Evolutionary conservation across 257 asterid genomes (phyloP).

Genomic region (Petunia axillaris): DNA sequence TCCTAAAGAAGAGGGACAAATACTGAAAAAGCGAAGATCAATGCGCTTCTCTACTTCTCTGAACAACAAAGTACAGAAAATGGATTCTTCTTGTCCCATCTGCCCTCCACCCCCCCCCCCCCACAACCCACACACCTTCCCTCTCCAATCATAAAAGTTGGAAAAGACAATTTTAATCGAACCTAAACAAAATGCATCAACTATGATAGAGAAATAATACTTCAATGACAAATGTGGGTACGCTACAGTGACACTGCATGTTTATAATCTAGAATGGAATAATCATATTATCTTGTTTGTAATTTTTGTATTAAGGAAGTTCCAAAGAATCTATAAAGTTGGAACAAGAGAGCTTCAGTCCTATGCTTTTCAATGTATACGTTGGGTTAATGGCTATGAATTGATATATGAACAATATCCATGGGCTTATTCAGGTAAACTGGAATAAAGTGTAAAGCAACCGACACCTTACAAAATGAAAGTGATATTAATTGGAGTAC

Average conservation of each 20-base stretch:
- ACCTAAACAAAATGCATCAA: background rate
- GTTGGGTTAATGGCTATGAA: background rate
- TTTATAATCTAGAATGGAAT: no score
- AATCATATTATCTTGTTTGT: background rate
- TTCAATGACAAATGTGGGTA: background rate
- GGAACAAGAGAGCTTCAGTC: background rate
- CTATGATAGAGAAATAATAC: background rate
- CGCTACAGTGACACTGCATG: background rate
- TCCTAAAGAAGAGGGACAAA: conserved; percentile 37
- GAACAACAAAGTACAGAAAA: background rate
- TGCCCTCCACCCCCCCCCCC: background rate
- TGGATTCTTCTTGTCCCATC: conserved; percentile 8
- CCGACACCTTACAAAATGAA: conserved; percentile 71
- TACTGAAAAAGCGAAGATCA: conserved; percentile 44
- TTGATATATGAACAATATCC: background rate
- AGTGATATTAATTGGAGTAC: conserved; percentile 43
- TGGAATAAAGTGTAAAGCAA: conserved; percentile 90
- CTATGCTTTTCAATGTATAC: background rate
- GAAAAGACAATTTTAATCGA: background rate
- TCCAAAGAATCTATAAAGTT: background rate
- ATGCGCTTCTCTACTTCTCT: conserved; percentile 30
- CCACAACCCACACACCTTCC: background rate
- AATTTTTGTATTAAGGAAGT: background rate
- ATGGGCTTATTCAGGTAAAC: conserved; percentile 45
- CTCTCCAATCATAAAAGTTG: conserved; percentile 1